Evolutionary conservation across 2,329 filamentous ascomycete species (phyloP), one percentile per base, ranked within the genome.

Genomic region (Monilinia laxa): DNA sequence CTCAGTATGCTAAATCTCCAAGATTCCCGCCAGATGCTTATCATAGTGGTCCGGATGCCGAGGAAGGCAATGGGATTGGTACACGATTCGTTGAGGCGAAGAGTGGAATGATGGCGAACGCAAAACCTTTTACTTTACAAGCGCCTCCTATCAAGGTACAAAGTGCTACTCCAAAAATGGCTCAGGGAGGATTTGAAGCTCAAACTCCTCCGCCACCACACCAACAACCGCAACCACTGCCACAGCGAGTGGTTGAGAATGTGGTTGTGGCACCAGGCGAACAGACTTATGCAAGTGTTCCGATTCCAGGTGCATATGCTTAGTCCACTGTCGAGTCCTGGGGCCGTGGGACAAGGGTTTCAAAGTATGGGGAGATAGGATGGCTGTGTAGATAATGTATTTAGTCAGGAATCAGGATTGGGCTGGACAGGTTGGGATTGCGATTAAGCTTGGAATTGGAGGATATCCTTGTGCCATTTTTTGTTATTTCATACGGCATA

Each of bases 241-340:
- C 42, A 45, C 47, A 76, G 77, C 16, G 75, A 78, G 60, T 81
- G 83, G 72, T 88, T 71, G 82, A 88, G 60, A 90, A 92, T 71
- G 87, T 88, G 23, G 85, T 84, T 14, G 84, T 87, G 35, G 90
- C 90, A 12, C 88, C 90, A 0, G 90, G 93, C 58, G 94, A 97
- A 83, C 87, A 90, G 73, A 87, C 88, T 59, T 97, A 97, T 78
- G 93, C 89, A 16, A 81, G 89, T 28, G 94, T 97, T 42, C 92
- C 93, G 0, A 97, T 97, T 68, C 94, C 94, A 0, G 91, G 90
- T 7, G 91, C 93, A 0, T 97, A 97, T 76, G 72, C 86, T 38
- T 66, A 83, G 81, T 77, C 84, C 81, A 73, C 83, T 84, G 6
- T 62, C 68, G 4, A 31, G 66, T 23, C 45, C 80, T 80, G 42